phyloP scores from a whole-genome alignment of 768 basidiomycete species.

The Lyophyllum decastes region DNA sequence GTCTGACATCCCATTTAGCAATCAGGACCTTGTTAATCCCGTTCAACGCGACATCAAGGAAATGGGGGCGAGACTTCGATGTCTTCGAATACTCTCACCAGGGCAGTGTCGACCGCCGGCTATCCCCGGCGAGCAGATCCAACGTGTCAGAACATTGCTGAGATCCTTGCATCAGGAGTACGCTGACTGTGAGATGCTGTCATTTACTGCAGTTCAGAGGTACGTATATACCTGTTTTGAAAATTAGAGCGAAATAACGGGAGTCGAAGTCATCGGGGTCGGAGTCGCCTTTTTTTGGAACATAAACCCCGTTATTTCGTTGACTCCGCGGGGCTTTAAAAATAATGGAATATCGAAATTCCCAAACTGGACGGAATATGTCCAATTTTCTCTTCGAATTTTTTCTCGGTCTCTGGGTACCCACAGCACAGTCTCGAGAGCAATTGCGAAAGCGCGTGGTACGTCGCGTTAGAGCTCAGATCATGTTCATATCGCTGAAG shows the following conservation, averaged over 20 bases:
- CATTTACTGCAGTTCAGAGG: too few relatives aligned
- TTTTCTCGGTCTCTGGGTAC: not conserved
- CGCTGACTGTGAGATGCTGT: not conserved
- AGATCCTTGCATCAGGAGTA: not conserved
- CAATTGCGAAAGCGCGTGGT: not conserved
- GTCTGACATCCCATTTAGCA: conserved; percentile 22
- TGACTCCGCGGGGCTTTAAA: conserved; percentile 2
- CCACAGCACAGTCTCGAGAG: not conserved
- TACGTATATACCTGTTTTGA: not conserved
- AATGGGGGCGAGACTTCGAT: not conserved
- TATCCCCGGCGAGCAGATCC: not conserved
- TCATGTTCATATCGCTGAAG: not conserved
- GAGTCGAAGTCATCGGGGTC: too few relatives aligned
- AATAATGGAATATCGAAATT: not conserved
- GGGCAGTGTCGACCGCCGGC: not conserved
- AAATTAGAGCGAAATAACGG: too few relatives aligned
- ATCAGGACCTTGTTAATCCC: not conserved
- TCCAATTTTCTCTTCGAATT: not conserved
- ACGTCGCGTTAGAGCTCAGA: not conserved
- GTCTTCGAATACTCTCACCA: not conserved
- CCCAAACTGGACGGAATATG: not conserved
- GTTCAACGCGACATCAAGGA: not conserved
- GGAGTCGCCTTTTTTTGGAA: too few relatives aligned
- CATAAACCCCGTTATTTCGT: too few relatives aligned
- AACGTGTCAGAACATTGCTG: too few relatives aligned